Evolutionary conservation across 352 stramenopile genomes (phyloP).

Genomic region (Phytophthora pini): DNA sequence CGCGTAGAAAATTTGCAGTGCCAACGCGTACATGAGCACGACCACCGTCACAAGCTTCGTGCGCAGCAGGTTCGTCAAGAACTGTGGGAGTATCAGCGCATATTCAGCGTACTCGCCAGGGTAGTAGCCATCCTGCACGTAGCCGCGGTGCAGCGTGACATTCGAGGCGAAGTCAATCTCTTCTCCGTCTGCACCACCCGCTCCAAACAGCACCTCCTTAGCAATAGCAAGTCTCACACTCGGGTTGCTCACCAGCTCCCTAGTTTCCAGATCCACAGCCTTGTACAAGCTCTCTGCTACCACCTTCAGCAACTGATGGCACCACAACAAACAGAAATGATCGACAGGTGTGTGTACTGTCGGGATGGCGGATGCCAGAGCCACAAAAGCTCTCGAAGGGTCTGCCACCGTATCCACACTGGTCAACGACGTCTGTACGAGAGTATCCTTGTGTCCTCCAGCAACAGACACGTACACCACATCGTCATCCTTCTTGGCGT

Average conservation of each 20-base stretch:
- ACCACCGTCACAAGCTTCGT: slow-evolving; percentile 50
- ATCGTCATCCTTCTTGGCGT: slow-evolving; percentile 31
- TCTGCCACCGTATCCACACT: slow-evolving; percentile 41
- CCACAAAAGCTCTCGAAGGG: slow-evolving; percentile 42
- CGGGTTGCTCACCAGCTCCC: slow-evolving; percentile 50
- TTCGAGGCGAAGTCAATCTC: slow-evolving; percentile 4
- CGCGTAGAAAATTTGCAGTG: slow-evolving; percentile 67
- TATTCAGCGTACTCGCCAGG: slow-evolving; percentile 55
- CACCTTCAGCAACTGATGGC: slow-evolving; percentile 75
- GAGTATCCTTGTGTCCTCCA: slow-evolving; percentile 82
- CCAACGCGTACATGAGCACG: slow-evolving; percentile 71
- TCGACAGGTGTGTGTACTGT: slow-evolving; percentile 72
- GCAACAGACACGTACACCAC: slow-evolving; percentile 78
- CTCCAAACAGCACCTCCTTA: slow-evolving; percentile 48
- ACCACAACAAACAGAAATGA: slow-evolving; percentile 88
- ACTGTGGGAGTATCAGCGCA: slow-evolving; percentile 50
- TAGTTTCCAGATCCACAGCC: slow-evolving; percentile 58
- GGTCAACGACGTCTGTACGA: slow-evolving; percentile 63
- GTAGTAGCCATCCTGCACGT: slow-evolving; percentile 62
- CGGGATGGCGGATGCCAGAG: slow-evolving; percentile 68
- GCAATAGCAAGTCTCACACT: slow-evolving; percentile 51
- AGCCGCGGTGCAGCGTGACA: slow-evolving; percentile 50
- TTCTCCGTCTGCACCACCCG: not conserved
- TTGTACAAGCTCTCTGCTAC: slow-evolving; percentile 70
- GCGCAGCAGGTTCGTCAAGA: slow-evolving; percentile 59